Evolutionary conservation across 2,329 filamentous ascomycete species (phyloP).

Genomic region (Hymenoscyphus albidus): DNA sequence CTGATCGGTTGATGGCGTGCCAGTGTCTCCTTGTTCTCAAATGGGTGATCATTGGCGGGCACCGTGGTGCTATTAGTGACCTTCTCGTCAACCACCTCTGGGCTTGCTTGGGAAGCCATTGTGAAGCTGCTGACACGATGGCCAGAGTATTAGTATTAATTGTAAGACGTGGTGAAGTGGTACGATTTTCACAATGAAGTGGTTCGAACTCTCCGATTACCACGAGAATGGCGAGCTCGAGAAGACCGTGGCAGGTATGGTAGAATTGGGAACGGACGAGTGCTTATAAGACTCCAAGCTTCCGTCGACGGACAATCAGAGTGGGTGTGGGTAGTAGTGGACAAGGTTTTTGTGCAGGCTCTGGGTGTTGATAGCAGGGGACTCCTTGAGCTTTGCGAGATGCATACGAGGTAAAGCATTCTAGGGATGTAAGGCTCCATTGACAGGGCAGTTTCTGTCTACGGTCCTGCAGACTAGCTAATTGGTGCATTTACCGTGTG

Average conservation of each 20-base stretch:
- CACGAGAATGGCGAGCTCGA: constrained; percentile 2
- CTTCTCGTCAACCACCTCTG: constrained; percentile 1
- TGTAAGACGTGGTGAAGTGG: neutral
- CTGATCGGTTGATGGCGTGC: neutral
- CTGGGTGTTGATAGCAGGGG: neutral
- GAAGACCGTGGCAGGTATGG: neutral
- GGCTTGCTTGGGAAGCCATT: neutral
- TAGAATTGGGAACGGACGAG: neutral
- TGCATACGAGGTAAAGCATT: neutral
- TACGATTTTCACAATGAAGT: neutral
- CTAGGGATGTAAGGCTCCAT: neutral
- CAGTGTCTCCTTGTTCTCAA: neutral
- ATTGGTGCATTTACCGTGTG: no score
- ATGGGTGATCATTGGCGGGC: neutral
- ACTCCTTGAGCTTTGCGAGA: neutral
- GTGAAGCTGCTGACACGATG: neutral
- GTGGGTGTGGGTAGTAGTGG: neutral
- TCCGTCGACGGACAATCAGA: neutral
- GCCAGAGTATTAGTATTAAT: neutral
- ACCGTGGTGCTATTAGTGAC: neutral
- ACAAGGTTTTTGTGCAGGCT: neutral
- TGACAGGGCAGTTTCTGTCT: no score
- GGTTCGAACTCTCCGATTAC: neutral
- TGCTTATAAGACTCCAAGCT: constrained; percentile 1
- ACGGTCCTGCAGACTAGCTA: no score